Base-by-base conservation (phyloP, 495 filamentous ascomycete species). In the Schizothecium vesticola region DNA sequence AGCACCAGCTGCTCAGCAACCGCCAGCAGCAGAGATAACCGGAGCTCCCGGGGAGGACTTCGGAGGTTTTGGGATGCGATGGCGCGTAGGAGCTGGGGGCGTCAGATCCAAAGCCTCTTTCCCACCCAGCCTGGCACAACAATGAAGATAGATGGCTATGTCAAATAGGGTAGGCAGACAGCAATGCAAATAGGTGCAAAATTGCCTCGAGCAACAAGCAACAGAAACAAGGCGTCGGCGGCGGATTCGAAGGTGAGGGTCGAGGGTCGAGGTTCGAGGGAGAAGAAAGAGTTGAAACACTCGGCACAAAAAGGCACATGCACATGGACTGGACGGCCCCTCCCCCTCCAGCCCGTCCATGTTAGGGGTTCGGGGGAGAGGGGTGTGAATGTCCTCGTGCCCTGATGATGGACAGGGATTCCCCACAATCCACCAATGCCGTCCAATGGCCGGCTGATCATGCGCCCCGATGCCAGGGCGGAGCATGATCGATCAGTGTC, bases 401-500 rank as follows among this genome's bases (percentile, higher is more conserved):
- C 43, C 43, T 51, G 43, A n/a, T 8, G 43, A 51, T 51, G 43
- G 36, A 64, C 67, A 69, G 62, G 69, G 69, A 51, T 71, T 71
- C 69, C 65, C 69, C 69, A 64, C 64, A 51, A 69, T 69, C 55
- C 59, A 16, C 71, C 69, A 73, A 71, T 71, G 64, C 28, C 21
- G 28, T 59, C 43, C 43, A 51, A 51, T 51, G 43, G 43, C 43
- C 43, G 43, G 43, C 8, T 61, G 69, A 60, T 66, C 64, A 69
- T 61, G 64, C 66, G 69, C 36, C 69, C 31, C 19, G 58, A 66
- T 73, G 71, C 63, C 65, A 66, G 69, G 61, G 43, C 22, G 22
- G 51, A n/a, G 56, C 24, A 59, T 60, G 26, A 51, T 57, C 56
- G 56, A 23, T n/a, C 61, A 51, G 16, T 51, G 43, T 51, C 43